Conservation (phyloP, 768 basidiomycete species). For the Xerocomus brunneocitrinus region DNA sequence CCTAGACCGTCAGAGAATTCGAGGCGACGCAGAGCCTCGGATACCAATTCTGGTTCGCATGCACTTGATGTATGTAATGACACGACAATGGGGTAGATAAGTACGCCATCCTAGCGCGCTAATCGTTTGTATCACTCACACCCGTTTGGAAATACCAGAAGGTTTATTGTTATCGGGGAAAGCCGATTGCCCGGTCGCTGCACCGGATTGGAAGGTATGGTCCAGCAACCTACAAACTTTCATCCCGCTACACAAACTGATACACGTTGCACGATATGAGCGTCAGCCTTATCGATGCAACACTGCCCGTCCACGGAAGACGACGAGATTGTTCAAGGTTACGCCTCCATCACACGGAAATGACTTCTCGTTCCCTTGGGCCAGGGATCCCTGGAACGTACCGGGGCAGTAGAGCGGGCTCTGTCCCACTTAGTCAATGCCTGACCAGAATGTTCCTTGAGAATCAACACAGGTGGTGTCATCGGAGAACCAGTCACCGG, state of each 20-base stretch:
- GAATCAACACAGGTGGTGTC: background rate
- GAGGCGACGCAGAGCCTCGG: background rate
- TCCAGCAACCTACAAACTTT: conserved; percentile 1
- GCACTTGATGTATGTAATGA: background rate
- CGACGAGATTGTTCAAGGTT: background rate
- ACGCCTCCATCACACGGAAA: conserved; percentile 9
- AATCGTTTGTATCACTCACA: conserved; percentile 6
- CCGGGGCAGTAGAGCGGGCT: background rate
- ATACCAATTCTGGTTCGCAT: background rate
- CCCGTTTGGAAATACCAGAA: conserved; percentile 5
- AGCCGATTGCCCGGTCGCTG: conserved; percentile 1
- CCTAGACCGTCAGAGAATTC: background rate
- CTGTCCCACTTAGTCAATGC: background rate
- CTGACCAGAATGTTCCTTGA: background rate
- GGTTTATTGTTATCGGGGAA: background rate
- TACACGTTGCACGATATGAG: conserved; percentile 8
- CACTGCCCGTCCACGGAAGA: conserved; percentile 4
- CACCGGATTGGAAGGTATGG: conserved; percentile 12
- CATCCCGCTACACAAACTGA: conserved; percentile 3
- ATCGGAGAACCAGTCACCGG: background rate
- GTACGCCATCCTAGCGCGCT: background rate
- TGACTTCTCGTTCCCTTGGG: conserved; percentile 2
- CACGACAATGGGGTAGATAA: background rate
- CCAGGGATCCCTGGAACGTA: conserved; percentile 1
- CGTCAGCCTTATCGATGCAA: conserved; percentile 1